Evolutionary conservation across 768 basidiomycete genomes (phyloP).

Genomic region (Mycena capillaripes): DNA sequence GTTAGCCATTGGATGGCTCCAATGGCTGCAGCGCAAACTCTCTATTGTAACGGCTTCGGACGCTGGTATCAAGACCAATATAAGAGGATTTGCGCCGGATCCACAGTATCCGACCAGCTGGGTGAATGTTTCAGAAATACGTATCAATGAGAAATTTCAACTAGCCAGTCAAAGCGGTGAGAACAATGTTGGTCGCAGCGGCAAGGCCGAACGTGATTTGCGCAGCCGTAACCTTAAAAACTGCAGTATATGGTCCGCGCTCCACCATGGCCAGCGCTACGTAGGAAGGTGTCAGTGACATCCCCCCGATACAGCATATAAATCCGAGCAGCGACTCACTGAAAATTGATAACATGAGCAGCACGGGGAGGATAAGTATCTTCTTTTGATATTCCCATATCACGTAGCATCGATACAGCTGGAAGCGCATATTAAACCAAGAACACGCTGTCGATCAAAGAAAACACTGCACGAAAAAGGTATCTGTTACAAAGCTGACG

Average conservation of each 20-base stretch:
- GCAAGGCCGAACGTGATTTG: not conserved
- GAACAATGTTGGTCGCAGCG: not conserved
- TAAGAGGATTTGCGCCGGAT: not conserved
- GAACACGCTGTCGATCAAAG: not conserved
- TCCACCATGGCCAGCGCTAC: too few relatives aligned
- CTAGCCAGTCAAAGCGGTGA: not conserved
- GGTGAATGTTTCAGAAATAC: not conserved
- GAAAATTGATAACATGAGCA: not conserved
- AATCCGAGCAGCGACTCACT: not conserved
- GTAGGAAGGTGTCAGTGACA: too few relatives aligned
- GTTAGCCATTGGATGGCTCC: too few relatives aligned
- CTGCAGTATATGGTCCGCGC: too few relatives aligned
- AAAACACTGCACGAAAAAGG: not conserved
- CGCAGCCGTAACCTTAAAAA: too few relatives aligned
- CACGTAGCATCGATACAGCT: conserved; percentile 9
- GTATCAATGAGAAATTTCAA: not conserved
- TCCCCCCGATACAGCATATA: too few relatives aligned
- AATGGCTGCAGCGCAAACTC: too few relatives aligned
- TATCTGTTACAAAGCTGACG: not conserved
- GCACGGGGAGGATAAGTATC: not conserved
- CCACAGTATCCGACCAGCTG: conserved; percentile 16
- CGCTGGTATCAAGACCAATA: not conserved
- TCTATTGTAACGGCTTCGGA: not conserved
- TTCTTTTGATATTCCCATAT: not conserved
- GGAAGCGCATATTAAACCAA: not conserved